Conservation (phyloP, 805 yeast genomes). For the Isabelozyma pseudorhagii region DNA sequence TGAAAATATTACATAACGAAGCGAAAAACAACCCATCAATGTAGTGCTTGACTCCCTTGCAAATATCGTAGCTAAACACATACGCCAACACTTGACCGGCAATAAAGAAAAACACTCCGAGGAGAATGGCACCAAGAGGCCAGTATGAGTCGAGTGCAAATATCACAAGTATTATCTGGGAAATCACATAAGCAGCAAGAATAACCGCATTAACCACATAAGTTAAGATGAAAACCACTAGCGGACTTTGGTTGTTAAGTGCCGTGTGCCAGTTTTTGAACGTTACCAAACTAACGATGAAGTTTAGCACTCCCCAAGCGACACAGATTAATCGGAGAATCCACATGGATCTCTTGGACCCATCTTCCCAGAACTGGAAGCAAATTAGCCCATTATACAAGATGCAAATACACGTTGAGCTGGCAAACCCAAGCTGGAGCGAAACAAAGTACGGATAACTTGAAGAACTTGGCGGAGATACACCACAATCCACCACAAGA, state of each 20-base stretch:
- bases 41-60: constrained; percentile 75
- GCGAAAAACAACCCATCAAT: constrained; percentile 89
- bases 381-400: constrained; percentile 75
- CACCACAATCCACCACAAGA: constrained; percentile 87
- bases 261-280: constrained; percentile 61
- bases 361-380: constrained; percentile 94
- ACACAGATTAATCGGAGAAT: constrained; percentile 50
- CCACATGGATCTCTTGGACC: constrained; percentile 64
- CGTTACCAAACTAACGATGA: constrained; percentile 66
- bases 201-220: constrained; percentile 72
- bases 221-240: constrained; percentile 65
- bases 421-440: constrained; percentile 69
- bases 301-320: constrained; percentile 60
- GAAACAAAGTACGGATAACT: constrained; percentile 82
- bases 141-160: constrained; percentile 73
- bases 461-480: constrained; percentile 77
- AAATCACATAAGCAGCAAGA: constrained; percentile 56
- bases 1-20: constrained; percentile 71
- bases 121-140: constrained; percentile 82
- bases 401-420: constrained; percentile 68
- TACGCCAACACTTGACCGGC: constrained; percentile 79
- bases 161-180: constrained; percentile 66
- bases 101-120: constrained; percentile 71
- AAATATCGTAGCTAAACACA: constrained; percentile 62
- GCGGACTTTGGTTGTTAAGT: constrained; percentile 51